Evolutionary conservation across 1,139 yeast species (phyloP), one percentile per base, ranked within the genome.

Genomic region (Yamadazyma mexicana): DNA sequence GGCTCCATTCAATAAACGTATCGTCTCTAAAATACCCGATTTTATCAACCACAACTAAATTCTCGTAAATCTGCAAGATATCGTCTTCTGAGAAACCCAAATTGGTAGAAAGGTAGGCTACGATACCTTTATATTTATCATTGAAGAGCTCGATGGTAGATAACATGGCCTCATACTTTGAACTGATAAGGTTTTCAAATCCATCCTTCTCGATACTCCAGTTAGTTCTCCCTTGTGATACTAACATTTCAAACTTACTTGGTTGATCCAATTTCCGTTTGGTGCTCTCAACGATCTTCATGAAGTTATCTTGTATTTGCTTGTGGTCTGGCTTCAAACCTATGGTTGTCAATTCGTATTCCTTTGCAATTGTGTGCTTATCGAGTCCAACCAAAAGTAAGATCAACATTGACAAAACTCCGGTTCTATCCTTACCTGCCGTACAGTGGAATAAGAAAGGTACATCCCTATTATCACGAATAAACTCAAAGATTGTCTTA

Each of bases 401-500:
- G 3, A 87, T 64, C 40, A 87, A 60, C 79, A 87, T 86, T 3
- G 82, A 76, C 47, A 85, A 58, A 11, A 87, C 69, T 0, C 96
- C 96, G 0, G 96, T 87, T 36, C 95, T 73, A 56, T 88, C 96
- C 56, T 87, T 87, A 2, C 96, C 96, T 1, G 94, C 94, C 2
- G 91, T 79, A 59, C 95, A 87, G 55, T 86, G 94, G 56, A 82
- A 78, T 5, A 84, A 62, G 45, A 86, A 65, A 2, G 80, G 77
- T 17, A 46, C 47, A 30, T 55, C 53, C 12, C 37, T 33, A 12
- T 67, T 66, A 46, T 83, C 86, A 33, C 81, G 66, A 32, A 87
- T 66, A 50, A 66, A 75, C 36, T 63, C 60, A 49, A 83, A 79
- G 24, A 84, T 68, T 2, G 57, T 54, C 37, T 61, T 67, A 52